Evolutionary conservation across 2,329 filamentous ascomycete species (phyloP), one percentile per base, ranked within the genome.

Genomic region (Aspergillus pseudonomiae): DNA sequence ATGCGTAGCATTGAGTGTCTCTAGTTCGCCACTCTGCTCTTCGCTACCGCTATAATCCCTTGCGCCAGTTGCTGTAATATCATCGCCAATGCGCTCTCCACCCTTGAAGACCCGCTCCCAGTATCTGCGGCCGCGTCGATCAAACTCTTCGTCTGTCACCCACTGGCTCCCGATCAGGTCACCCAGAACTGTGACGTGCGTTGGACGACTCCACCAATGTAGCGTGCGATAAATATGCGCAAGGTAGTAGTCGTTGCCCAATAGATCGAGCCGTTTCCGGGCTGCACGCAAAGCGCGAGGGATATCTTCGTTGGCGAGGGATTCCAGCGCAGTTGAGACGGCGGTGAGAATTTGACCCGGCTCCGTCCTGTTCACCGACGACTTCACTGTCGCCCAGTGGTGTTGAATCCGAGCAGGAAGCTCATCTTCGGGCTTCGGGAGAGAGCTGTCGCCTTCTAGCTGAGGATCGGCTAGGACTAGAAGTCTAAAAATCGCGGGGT

Each of bases 161-260:
- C 95, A 99, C 77, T 99, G 95, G 72, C 93, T 97, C 11, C 95
- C 95, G 11, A 99, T 82, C 63, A 99, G 82, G 75, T 99, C 95
- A 3, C 95, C 95, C 4, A 99, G 83, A 0, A 98, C 93, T 0
- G 91, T 89, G 24, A 95, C 88, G 76, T 99, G 95, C 0, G 92
- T 96, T 10, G 95, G 95, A 19, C 83, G 81, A 0, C 91, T 87
- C 90, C 91, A 96, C 92, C 93, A 96, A 68, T 87, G 85, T 57
- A 97, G 79, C 0, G 89, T 91, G 19, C 92, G 87, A 78, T 96
- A 97, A 63, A 97, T 93, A 77, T 99, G 95, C 24, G 91, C 92
- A 36, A 99, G 86, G 78, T 98, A 99, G 73, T 89, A 92, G 79
- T 99, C 95, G 78, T 99, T 99, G 4, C 95, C 95, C 72, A 93